These are phyloP conservation scores for Neoboletus subvelutipes DNA, from an alignment of 768 basidiomycete genomes.

Conservation along the genomic window DNA sequence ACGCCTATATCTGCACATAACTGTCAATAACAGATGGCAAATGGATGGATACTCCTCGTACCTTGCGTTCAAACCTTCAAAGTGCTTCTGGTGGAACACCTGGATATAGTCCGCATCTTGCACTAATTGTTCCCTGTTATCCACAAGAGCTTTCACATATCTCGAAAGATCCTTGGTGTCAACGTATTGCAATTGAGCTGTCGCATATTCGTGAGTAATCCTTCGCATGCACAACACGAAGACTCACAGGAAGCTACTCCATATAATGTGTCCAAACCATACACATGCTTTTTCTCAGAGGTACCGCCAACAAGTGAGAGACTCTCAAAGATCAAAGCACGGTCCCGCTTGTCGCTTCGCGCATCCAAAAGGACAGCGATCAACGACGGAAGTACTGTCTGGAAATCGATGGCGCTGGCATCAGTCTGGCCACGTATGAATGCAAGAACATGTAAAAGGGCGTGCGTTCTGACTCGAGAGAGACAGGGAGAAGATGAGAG, in stretches of 20 bases:
- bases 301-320: conserved; percentile 46
- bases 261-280: conserved; percentile 74
- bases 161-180: conserved; percentile 60
- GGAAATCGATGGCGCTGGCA: conserved; percentile 67
- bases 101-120: conserved; percentile 61
- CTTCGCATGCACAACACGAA: not conserved
- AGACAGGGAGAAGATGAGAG: conserved; percentile 43
- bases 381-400: conserved; percentile 70
- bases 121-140: conserved; percentile 52
- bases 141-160: conserved; percentile 54
- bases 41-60: conserved; percentile 31
- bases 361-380: conserved; percentile 51
- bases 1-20: conserved; percentile 56
- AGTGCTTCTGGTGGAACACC: conserved; percentile 58
- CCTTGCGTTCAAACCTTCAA: conserved; percentile 48
- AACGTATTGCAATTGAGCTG: conserved; percentile 61
- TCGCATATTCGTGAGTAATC: conserved; percentile 22
- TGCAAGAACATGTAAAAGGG: conserved; percentile 73
- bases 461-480: conserved; percentile 45
- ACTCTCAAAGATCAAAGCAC: conserved; percentile 50
- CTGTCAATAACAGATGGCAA: conserved; percentile 25
- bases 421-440: conserved; percentile 75
- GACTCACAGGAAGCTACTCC: conserved; percentile 56
- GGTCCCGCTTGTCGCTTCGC: conserved; percentile 29
- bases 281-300: conserved; percentile 50